Conservation (phyloP, 257 asterid genomes). For the Striga asiatica region DNA sequence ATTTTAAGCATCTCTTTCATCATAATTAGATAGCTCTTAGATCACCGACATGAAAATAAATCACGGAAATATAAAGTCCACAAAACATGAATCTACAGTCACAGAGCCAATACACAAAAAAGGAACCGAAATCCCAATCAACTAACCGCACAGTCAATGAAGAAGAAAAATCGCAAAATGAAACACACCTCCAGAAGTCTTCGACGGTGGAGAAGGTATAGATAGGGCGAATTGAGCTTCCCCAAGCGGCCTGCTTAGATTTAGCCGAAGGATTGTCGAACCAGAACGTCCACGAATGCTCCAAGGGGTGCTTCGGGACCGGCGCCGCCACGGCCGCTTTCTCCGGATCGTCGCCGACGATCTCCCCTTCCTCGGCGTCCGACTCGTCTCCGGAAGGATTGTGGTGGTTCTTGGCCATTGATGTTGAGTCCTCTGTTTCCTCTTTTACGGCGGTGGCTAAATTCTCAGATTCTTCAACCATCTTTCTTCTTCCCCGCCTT, state of each 20-base stretch:
- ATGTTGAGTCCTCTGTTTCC: slow-evolving; percentile 15
- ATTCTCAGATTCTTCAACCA: slow-evolving; percentile 37
- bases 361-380: slow-evolving; percentile 42
- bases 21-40: too few species aligned
- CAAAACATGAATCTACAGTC: slow-evolving; percentile 1
- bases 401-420: slow-evolving; percentile 18
- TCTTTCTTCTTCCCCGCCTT: background rate
- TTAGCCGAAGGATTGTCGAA: slow-evolving; percentile 36
- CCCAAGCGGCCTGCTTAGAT: slow-evolving; percentile 32
- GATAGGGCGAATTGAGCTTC: slow-evolving; percentile 40
- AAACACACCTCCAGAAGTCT: slow-evolving; percentile 43
- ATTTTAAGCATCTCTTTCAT: too few species aligned
- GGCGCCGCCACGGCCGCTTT: slow-evolving; percentile 22
- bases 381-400: slow-evolving; percentile 25
- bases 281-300: slow-evolving; percentile 57
- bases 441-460: slow-evolving; percentile 15
- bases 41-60: too few species aligned
- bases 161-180: slow-evolving; percentile 27
- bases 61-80: background rate
- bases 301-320: slow-evolving; percentile 30
- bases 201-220: slow-evolving; percentile 41
- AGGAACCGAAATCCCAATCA: background rate
- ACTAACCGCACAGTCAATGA: background rate
- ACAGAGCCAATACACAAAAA: background rate
- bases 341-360: slow-evolving; percentile 24